Base-by-base conservation (phyloP, 129 eudicot species). In the Artemisia tridentata region DNA sequence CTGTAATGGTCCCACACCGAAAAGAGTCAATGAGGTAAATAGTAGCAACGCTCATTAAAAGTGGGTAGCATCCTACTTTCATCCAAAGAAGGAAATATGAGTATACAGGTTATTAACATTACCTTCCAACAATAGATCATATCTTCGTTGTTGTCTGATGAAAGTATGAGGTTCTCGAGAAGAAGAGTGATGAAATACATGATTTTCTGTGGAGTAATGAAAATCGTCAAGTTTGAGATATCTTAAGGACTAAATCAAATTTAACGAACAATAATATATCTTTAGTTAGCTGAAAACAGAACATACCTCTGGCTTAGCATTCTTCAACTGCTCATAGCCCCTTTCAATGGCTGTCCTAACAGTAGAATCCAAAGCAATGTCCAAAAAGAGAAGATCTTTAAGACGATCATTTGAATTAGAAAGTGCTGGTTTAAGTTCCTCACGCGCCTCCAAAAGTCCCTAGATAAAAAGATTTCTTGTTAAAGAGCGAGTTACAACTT, bases 41-140 rank as follows among this genome's bases (percentile, higher is more conserved):
- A 20, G 23, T 20, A 20, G 23, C 23, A 20, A 20, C 23, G 23
- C 23, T 20, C 23, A 20, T 13, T 47, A 13, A 0, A 47, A 11
- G 13, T 5, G 10, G 10, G 10, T 34, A 51, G 27, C 67, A 71
- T 8, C 49, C 50, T 62, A 52, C 46, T 21, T 21, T 38, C 17
- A n/a, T 63, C 15, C 34, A 41, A 72, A 78, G 11, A 20, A 57
- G 65, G 63, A 61, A 15, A 49, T 8, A 59, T 7, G 50, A 62
- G 56, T 18, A 72, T 21, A 78, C 27, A 55, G 52, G 41, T 12
- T 78, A 70, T 62, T 17, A 8, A 60, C 5, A 54, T 80, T 83
- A 95, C 99, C 99, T 95, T 95, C 72, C 92, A 88, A 84, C 97
- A 95, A 79, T 82, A 95, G 79, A 95, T 75, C 56, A 95, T 91